phyloP scores from a whole-genome alignment of 2,329 filamentous ascomycete species.

The Rosellinia necatrix region DNA sequence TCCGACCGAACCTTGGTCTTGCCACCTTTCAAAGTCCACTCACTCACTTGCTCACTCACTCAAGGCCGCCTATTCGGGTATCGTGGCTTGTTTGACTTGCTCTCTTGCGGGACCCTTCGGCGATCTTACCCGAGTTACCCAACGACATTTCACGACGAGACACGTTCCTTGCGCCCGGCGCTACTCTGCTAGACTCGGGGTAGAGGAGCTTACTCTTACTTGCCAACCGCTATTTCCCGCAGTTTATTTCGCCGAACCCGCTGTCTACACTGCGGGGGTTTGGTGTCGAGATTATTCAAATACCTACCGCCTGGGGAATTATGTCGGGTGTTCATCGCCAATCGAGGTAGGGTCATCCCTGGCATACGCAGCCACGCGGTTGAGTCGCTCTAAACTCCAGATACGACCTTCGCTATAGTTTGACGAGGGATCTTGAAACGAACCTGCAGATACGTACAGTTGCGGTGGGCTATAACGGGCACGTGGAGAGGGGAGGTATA shows the following conservation, averaged over 20 bases:
- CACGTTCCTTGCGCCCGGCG: background rate
- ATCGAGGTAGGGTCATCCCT: constrained; percentile 10
- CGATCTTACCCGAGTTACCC: constrained; percentile 7
- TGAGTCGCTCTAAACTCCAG: constrained; percentile 5
- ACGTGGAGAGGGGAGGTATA: background rate
- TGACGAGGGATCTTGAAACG: background rate
- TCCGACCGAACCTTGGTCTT: background rate
- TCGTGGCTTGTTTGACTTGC: background rate
- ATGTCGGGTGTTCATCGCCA: constrained; percentile 16
- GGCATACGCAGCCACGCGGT: constrained; percentile 7
- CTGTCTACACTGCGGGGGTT: background rate
- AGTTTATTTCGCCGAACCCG: background rate
- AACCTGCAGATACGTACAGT: background rate
- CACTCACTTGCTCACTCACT: background rate
- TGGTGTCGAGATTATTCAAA: background rate
- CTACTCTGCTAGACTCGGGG: background rate
- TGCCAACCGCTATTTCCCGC: background rate
- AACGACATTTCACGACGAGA: constrained; percentile 6
- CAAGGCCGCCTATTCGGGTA: constrained; percentile 4
- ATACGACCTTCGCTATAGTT: background rate
- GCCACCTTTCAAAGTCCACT: background rate
- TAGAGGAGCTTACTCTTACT: background rate
- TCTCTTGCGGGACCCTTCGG: constrained; percentile 4
- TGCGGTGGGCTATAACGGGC: background rate
- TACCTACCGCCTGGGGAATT: constrained; percentile 7